Conservation (phyloP, 2,329 filamentous ascomycete genomes). For the Acephala macrosclerotiorum region DNA sequence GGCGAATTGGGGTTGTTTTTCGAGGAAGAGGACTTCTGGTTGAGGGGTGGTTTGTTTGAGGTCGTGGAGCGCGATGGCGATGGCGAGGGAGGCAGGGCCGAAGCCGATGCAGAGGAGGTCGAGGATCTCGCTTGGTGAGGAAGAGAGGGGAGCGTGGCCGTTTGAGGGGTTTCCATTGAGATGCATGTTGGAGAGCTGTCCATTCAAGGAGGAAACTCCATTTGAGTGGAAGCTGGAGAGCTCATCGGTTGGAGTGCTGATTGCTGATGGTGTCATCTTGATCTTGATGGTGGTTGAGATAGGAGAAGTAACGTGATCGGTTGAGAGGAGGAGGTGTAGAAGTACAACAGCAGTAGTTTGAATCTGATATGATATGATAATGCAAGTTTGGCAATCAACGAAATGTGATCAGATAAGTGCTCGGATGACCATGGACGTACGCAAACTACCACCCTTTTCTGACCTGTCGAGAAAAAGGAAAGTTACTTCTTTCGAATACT, state of each 20-base stretch:
- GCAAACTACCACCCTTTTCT: constrained; percentile 2
- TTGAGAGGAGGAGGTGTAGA: not conserved
- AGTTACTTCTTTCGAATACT: not conserved
- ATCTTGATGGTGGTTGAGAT: not conserved
- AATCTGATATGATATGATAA: not conserved
- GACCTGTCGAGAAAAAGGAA: constrained; percentile 4
- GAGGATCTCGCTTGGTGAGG: constrained; percentile 49
- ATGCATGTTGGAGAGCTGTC: constrained; percentile 13
- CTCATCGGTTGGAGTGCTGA: constrained; percentile 30
- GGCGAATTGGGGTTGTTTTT: constrained; percentile 82
- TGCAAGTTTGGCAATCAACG: not conserved
- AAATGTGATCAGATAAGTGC: not conserved
- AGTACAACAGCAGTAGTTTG: not conserved
- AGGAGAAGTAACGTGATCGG: constrained; percentile 17
- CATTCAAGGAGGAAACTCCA: constrained; percentile 10
- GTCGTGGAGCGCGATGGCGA: constrained; percentile 90
- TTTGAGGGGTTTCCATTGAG: constrained; percentile 19
- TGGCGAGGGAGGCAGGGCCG: constrained; percentile 87
- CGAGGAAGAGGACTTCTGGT: constrained; percentile 85
- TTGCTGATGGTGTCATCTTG: constrained; percentile 41
- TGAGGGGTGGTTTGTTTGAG: constrained; percentile 54
- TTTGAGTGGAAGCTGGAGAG: constrained; percentile 12
- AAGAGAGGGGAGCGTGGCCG: constrained; percentile 8
- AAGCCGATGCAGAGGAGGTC: constrained; percentile 94
- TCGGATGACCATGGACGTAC: not conserved